These are phyloP conservation scores for Suillus alpinus DNA, from an alignment of 768 basidiomycete genomes.

Conservation along the genomic window DNA sequence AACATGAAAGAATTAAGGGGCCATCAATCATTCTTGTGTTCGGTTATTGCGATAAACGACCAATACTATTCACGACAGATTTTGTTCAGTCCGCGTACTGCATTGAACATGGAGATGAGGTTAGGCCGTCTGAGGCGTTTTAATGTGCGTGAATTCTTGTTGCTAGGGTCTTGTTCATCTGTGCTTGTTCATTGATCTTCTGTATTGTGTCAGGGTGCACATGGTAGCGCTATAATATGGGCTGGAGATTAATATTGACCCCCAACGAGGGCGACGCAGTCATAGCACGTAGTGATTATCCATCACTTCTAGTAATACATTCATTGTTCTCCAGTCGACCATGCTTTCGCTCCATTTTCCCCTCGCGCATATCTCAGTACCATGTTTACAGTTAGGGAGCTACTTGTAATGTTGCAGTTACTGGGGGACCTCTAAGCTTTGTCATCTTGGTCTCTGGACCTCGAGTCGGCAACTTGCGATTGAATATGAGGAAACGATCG, in stretches of 20 bases:
- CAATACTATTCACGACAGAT: background rate
- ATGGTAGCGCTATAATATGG: background rate
- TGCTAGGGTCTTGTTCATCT: background rate
- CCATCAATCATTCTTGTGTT: background rate
- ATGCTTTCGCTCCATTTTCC: background rate
- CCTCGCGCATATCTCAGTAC: too few species aligned
- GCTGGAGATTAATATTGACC: background rate
- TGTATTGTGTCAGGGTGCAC: background rate
- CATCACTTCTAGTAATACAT: background rate
- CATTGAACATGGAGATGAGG: background rate
- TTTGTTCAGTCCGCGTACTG: background rate
- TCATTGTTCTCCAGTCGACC: background rate
- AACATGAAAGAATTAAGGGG: background rate
- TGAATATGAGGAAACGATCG: too few species aligned
- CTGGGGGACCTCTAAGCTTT: background rate
- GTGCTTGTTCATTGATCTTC: background rate
- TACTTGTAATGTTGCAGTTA: background rate
- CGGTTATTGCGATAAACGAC: background rate
- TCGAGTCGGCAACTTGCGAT: too few species aligned
- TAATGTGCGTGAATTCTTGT: background rate
- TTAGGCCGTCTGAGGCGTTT: background rate
- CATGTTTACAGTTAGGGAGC: background rate
- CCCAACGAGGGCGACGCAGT: background rate
- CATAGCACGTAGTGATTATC: background rate
- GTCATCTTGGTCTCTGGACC: too few species aligned